Evolutionary conservation across 2,329 filamentous ascomycete genomes (phyloP).

Genomic region (Arachnopeziza araneosa): DNA sequence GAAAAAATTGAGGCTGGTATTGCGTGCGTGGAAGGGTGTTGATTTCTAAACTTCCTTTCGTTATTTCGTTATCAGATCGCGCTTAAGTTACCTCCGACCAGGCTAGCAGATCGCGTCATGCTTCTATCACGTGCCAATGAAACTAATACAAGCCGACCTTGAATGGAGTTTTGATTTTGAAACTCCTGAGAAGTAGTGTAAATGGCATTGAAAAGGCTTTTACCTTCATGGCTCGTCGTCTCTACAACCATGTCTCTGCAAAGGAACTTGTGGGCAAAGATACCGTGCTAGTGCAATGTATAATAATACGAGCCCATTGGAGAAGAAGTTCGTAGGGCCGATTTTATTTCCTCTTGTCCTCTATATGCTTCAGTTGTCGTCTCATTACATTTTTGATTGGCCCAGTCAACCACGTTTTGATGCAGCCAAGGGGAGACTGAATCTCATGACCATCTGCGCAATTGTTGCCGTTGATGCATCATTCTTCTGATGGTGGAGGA

Average conservation of each 20-base stretch:
- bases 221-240: too few relatives aligned
- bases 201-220: too few relatives aligned
- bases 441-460: background rate
- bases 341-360: background rate
- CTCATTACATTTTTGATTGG: background rate
- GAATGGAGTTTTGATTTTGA: background rate
- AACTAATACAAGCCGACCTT: background rate
- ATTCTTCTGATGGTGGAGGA: background rate
- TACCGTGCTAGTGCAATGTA: too few relatives aligned
- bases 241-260: too few relatives aligned
- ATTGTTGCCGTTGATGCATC: background rate
- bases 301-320: too few relatives aligned
- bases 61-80: background rate
- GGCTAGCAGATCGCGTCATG: background rate
- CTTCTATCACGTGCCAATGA: background rate
- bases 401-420: background rate
- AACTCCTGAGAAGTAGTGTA: too few relatives aligned
- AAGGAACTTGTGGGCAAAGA: too few relatives aligned
- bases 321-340: too few relatives aligned
- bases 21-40: background rate
- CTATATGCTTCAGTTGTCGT: background rate
- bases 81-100: background rate
- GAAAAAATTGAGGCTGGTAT: background rate
- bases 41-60: background rate
- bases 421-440: background rate